Base-by-base conservation (phyloP, 495 filamentous ascomycete genomes). In the Aspergillus conjunctus region DNA sequence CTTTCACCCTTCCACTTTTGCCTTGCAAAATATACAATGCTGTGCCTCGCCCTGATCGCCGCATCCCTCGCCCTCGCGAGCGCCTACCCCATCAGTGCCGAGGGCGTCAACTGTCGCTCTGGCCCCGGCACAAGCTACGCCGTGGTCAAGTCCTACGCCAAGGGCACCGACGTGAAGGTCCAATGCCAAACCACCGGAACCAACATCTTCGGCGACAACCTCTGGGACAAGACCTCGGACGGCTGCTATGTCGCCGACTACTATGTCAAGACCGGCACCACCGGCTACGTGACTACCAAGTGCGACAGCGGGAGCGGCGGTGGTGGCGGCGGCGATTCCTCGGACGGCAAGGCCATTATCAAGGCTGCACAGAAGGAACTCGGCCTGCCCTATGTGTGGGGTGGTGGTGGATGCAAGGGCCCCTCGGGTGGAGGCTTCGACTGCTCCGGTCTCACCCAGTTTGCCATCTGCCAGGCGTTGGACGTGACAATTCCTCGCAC, bases 161-260 rank as follows among this genome's bases (percentile, higher is more conserved):
- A 52, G 14, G 26, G 22, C 22, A 52, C 50, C 50, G 26, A 52
- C 12, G 50, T 52, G 7, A 33, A 14, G 14, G 15, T 52, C 31
- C 11, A 32, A 32, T 52, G 50, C 50, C 50, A 52, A 21, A n/a
- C 30, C 26, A 8, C 26, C 50, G 26, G 50, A 1, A 34, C 26
- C 14, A 34, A 14, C 12, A 34, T 52, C 22, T 34, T n/a, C 14
- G 50, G 26, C 26, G 32, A 31, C 22, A 33, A 10, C n/a, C 50
- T 52, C 4, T 52, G 50, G 50, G 21, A 32, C 12, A 52, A 52
- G 30, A 52, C 50, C 8, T n/a, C 50, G 10, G 50, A 52, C 26
- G 50, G 50, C 2, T 52, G 50, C 50, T 52, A 52, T 15, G 50
- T 52, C 26, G 32, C 26, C 26, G 50, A 52, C 50, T 52, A 52